phyloP scores from a whole-genome alignment of 805 yeast genomes.

The Saturnispora halmiae region DNA sequence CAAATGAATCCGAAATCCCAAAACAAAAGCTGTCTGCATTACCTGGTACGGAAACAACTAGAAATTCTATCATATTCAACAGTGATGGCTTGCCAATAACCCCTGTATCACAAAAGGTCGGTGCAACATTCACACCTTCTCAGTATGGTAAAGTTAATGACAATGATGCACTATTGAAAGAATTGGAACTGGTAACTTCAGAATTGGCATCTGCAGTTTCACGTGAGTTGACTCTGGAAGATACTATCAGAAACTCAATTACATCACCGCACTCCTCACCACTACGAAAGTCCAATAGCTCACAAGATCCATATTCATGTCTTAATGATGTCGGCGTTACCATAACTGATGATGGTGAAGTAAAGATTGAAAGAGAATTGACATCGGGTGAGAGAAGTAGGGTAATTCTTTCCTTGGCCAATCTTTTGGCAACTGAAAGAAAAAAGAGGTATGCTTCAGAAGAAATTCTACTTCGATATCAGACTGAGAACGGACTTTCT shows the following conservation, averaged over 20 bases:
- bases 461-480: conserved; percentile 46
- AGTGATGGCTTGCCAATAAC: conserved; percentile 12
- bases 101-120: conserved; percentile 5
- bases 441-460: conserved; percentile 60
- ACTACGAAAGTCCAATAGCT: not conserved
- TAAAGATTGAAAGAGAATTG: conserved; percentile 2
- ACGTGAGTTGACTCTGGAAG: conserved; percentile 56
- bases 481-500: conserved; percentile 45
- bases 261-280: not conserved
- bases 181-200: conserved; percentile 57
- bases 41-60: too few relatives aligned
- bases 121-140: conserved; percentile 38
- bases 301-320: conserved; percentile 2
- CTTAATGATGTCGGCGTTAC: conserved; percentile 1
- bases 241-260: conserved; percentile 8
- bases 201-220: conserved; percentile 67
- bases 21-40: too few relatives aligned
- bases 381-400: conserved; percentile 29
- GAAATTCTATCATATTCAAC: too few relatives aligned
- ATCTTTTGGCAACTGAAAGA: conserved; percentile 54
- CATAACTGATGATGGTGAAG: conserved; percentile 18
- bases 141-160: conserved; percentile 56
- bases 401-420: conserved; percentile 44
- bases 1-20: too few relatives aligned
- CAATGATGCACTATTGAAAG: conserved; percentile 49